Base-by-base conservation (phyloP, 108 stramenopile genomes). In the Cylindrotheca closterium region DNA sequence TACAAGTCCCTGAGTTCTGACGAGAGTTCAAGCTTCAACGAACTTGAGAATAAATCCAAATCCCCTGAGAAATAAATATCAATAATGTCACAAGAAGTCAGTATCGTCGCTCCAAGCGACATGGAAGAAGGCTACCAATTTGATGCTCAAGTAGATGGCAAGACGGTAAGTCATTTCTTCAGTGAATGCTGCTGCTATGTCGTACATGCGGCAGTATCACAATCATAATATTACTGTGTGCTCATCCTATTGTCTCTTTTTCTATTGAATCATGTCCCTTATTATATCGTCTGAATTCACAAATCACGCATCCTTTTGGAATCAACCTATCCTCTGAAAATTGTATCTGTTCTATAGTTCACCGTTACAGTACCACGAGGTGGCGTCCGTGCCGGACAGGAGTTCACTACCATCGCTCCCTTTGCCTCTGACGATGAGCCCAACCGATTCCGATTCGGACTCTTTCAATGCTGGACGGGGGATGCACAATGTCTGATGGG, bases 351-450 rank as follows among this genome's bases (percentile, higher is more conserved):
- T 42, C 15, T 67, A 27, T 32, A 68, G 18, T 74, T 74, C 32
- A 19, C 46, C 0, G 73, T 74, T 26, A 74, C 73, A 5, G 73
- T 74, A 23, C 74, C 74, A n/a, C 60, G 49, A 2, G 74, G 74
- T 42, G 74, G 74, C 23, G 74, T 75, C 50, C 31, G 2, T 1
- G 55, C 60, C 23, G 74, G 74, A 24, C 51, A 75, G 57, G 32
- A 47, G 17, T 75, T 75, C 29, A 42, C 37, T 15, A 42, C 37
- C 37, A 42, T 60, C 22, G 73, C 65, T 4, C 67, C 73, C 8
- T 62, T 59, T 55, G 65, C 70, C 1, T 5, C 52, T 10, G 24
- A 54, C 15, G 51, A 12, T 4, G 0, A 19, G 22, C 19, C 47
- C 22, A 33, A 1, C 2, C 46, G 42, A 28, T 24, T 49, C 5